These are phyloP conservation scores for Aspergillus amoenus DNA, from an alignment of 2,329 filamentous ascomycete species.

Conservation along the genomic window DNA sequence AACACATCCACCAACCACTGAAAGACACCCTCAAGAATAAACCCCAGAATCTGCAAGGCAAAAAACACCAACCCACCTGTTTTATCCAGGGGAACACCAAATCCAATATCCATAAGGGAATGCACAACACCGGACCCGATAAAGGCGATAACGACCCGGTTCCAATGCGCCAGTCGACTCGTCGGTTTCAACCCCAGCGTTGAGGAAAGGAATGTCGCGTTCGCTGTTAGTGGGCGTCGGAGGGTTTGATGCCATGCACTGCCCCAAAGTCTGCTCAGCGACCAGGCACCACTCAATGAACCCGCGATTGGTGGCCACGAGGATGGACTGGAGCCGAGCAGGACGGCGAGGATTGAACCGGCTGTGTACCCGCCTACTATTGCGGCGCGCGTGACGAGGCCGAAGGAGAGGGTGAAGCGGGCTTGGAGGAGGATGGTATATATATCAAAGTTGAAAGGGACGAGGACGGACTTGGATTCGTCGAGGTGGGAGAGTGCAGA, in stretches of 20 bases:
- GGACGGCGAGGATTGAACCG: constrained; percentile 7
- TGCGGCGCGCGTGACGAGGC: constrained; percentile 11
- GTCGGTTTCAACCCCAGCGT: constrained; percentile 6
- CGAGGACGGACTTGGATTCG: constrained; percentile 2
- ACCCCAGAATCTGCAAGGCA: constrained; percentile 16
- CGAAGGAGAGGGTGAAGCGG: constrained; percentile 18
- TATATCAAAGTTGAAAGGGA: background rate
- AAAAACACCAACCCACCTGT: constrained; percentile 21
- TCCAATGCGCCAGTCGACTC: background rate
- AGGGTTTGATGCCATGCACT: constrained; percentile 25
- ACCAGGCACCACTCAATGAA: constrained; percentile 10
- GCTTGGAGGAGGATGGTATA: constrained; percentile 1
- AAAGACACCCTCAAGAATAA: constrained; percentile 4
- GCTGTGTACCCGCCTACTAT: constrained; percentile 16
- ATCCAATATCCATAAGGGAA: constrained; percentile 18
- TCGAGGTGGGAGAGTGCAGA: background rate
- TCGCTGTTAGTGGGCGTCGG: constrained; percentile 14
- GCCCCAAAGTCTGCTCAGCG: constrained; percentile 18
- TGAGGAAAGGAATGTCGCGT: constrained; percentile 15
- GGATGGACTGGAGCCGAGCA: constrained; percentile 6
- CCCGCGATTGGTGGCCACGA: constrained; percentile 21
- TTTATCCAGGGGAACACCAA: constrained; percentile 12
- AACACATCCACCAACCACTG: background rate
- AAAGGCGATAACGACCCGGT: constrained; percentile 17
- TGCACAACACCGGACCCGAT: constrained; percentile 18